phyloP scores from a whole-genome alignment of 2,329 filamentous ascomycete genomes.

The Phialophora macrospora region DNA sequence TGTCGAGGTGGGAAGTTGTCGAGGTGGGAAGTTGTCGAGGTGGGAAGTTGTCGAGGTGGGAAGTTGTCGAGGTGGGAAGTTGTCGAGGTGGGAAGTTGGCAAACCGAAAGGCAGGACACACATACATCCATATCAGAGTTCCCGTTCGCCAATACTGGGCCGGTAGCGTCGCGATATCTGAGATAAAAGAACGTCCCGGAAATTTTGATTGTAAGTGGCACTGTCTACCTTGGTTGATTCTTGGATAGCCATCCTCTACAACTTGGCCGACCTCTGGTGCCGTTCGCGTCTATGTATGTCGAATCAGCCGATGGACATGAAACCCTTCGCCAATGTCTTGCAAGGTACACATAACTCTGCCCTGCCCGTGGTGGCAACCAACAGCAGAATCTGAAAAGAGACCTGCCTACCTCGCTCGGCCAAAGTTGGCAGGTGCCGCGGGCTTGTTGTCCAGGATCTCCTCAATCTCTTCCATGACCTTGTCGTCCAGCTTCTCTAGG shows the following conservation, averaged over 20 bases:
- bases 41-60: too few relatives aligned
- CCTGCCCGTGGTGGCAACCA: background rate
- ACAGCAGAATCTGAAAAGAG: constrained; percentile 8
- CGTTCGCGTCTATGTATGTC: constrained; percentile 27
- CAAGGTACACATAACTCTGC: background rate
- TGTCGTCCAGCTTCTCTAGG: constrained; percentile 50
- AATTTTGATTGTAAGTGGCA: background rate
- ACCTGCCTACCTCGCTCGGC: constrained; percentile 33
- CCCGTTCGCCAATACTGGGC: background rate
- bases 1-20: too few relatives aligned
- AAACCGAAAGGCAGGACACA: background rate
- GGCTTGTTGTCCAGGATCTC: constrained; percentile 38
- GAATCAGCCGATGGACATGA: constrained; percentile 8
- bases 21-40: too few relatives aligned
- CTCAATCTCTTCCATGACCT: constrained; percentile 55
- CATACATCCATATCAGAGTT: background rate
- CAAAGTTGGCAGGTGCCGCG: constrained; percentile 26
- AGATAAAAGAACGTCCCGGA: background rate
- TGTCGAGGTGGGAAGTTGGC: too few relatives aligned
- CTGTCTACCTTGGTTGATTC: background rate
- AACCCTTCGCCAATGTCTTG: background rate
- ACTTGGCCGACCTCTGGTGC: constrained; percentile 29
- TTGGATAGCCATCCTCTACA: constrained; percentile 8
- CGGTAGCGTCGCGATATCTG: background rate
- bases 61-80: too few relatives aligned